Conservation (phyloP, 164 flowering plant species). For the Sextonia rubra region DNA sequence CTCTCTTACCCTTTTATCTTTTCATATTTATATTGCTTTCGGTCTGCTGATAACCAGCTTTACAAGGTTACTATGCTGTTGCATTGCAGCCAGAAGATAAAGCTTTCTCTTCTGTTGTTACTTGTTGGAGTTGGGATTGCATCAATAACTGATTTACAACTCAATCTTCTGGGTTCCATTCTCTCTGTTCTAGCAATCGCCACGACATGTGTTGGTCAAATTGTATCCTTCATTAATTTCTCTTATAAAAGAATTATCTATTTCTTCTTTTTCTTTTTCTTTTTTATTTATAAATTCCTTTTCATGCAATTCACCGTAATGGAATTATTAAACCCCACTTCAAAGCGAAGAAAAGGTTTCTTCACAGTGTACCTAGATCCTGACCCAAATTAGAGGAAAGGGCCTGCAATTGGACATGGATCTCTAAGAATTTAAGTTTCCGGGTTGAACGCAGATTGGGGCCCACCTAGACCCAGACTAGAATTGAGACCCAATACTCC, state of each 20-base stretch:
- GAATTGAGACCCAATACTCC: too few relatives aligned
- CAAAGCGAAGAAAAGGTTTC: not conserved
- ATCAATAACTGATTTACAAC: conserved; percentile 92
- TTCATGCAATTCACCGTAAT: not conserved
- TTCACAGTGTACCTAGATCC: not conserved
- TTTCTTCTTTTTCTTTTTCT: not conserved
- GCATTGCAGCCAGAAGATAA: conserved; percentile 73
- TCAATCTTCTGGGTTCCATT: conserved; percentile 77
- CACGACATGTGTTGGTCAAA: conserved; percentile 97
- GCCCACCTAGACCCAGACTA: too few relatives aligned
- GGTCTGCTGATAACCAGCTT: not conserved
- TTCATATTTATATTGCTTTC: not conserved
- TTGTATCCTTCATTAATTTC: conserved; percentile 57
- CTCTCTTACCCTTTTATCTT: not conserved
- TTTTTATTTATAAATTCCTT: not conserved
- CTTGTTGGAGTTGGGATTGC: conserved; percentile 94
- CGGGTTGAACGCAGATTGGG: too few relatives aligned
- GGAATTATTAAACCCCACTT: too few relatives aligned
- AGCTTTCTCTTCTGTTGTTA: conserved; percentile 64
- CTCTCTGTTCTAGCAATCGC: conserved; percentile 85
- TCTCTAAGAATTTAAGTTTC: too few relatives aligned
- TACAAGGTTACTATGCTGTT: not conserved
- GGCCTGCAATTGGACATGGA: too few relatives aligned
- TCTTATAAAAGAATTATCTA: not conserved
- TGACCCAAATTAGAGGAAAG: too few relatives aligned